These are phyloP conservation scores for Solanum paucissectum DNA, from an alignment of 257 asterid genomes.

Conservation along the genomic window DNA sequence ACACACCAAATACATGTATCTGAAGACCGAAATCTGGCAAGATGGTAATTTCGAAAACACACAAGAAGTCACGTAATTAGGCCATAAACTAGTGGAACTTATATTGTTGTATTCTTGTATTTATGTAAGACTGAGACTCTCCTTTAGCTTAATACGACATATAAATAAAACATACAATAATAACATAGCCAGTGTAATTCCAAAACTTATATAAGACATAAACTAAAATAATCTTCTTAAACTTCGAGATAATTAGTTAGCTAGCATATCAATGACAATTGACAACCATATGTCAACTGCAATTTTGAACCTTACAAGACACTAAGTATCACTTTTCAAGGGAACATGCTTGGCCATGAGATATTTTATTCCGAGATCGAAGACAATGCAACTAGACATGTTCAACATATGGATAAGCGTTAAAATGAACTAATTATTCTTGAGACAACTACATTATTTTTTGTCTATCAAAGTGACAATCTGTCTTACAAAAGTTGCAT, in stretches of 20 bases:
- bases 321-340: not conserved
- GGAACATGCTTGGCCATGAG: not conserved
- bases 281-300: not conserved
- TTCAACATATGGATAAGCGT: not conserved
- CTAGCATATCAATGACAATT: not conserved
- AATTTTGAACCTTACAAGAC: not conserved
- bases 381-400: not conserved
- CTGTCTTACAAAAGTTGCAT: not conserved
- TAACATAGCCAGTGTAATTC: no score
- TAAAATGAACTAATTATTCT: not conserved
- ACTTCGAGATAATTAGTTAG: not conserved
- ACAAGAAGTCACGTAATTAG: no score
- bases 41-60: no score
- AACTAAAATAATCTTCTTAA: not conserved
- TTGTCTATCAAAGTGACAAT: not conserved
- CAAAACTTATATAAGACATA: no score
- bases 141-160: not conserved
- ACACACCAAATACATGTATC: not conserved
- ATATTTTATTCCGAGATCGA: not conserved
- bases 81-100: no score
- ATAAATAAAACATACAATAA: no score
- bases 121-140: not conserved
- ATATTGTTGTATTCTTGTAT: no score
- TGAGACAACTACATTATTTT: not conserved
- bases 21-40: rapidly evolving